These are phyloP conservation scores for Suhomyces coccinellae DNA, from an alignment of 1,139 yeast species.

Conservation along the genomic window DNA sequence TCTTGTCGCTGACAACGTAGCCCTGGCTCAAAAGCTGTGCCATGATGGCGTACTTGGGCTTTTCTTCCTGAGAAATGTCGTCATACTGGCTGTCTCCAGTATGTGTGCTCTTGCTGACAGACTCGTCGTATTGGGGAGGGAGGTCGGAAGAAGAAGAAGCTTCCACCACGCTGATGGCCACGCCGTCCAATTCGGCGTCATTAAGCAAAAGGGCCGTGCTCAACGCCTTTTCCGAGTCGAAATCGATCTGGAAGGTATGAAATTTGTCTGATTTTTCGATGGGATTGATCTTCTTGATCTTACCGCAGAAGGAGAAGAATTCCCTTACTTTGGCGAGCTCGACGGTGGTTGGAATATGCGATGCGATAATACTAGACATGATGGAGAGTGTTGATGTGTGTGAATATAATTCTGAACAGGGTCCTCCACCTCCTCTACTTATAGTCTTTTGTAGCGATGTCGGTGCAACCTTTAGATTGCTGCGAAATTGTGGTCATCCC, in stretches of 20 bases:
- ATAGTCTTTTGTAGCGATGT: too few species aligned
- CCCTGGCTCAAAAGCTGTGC: conserved; percentile 78
- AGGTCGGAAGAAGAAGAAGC: conserved; percentile 18
- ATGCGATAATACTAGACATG: conserved; percentile 53
- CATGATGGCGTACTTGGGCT: conserved; percentile 73
- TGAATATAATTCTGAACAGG: too few species aligned
- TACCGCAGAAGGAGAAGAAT: conserved; percentile 81
- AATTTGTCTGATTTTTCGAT: conserved; percentile 29
- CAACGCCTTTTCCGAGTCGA: conserved; percentile 62
- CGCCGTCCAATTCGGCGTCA: conserved; percentile 72
- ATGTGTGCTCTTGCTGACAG: conserved; percentile 18
- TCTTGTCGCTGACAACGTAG: conserved; percentile 62
- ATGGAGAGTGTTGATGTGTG: not conserved
- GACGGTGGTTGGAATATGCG: conserved; percentile 57
- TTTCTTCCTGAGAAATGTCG: conserved; percentile 72
- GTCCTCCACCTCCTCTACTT: not conserved
- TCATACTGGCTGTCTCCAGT: conserved; percentile 38
- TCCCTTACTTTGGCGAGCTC: conserved; percentile 58
- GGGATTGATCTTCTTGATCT: conserved; percentile 47
- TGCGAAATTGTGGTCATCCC: not conserved
- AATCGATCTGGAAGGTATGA: conserved; percentile 49
- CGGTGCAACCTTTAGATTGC: not conserved
- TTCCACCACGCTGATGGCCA: conserved; percentile 50
- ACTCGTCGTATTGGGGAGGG: conserved; percentile 18
- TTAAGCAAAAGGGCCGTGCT: conserved; percentile 71